Percentiles rank a stretch among this genome's conserved stretches.
These are phyloP conservation scores for Oxyria digyna DNA, from an alignment of 148 eudicot genomes.

Conservation along the genomic window DNA sequence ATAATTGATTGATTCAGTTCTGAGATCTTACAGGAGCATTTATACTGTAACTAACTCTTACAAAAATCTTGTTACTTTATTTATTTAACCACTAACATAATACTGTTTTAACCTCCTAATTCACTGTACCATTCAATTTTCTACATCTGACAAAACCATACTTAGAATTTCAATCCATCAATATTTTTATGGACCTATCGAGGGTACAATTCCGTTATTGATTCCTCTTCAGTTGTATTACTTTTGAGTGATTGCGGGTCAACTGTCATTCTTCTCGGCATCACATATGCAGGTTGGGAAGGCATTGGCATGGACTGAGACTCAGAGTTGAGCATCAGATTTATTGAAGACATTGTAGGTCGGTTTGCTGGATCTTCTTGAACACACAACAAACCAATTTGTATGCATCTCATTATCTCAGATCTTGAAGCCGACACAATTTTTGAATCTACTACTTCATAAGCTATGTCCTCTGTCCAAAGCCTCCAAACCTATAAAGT, in stretches of 20 bases:
- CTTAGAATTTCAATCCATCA: neutral
- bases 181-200: neutral
- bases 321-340: conserved; percentile 16
- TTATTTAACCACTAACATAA: too few relatives aligned
- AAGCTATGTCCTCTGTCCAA: conserved; percentile 18
- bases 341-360: conserved; percentile 26
- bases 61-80: too few relatives aligned
- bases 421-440: neutral
- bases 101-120: too few relatives aligned
- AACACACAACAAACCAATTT: conserved; percentile 19
- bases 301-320: conserved; percentile 13
- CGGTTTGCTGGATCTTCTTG: conserved; percentile 22
- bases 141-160: neutral
- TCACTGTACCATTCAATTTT: too few relatives aligned
- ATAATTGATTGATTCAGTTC: too few relatives aligned
- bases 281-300: conserved; percentile 7
- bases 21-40: too few relatives aligned
- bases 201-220: neutral
- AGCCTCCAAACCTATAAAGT: conserved; percentile 20
- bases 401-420: conserved; percentile 18
- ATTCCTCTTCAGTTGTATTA: neutral
- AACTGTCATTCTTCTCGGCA: neutral
- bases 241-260: neutral
- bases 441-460: conserved; percentile 10
- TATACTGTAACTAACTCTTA: too few relatives aligned